Base-by-base conservation (phyloP, 768 basidiomycete genomes). In the Podaxis sp. region DNA sequence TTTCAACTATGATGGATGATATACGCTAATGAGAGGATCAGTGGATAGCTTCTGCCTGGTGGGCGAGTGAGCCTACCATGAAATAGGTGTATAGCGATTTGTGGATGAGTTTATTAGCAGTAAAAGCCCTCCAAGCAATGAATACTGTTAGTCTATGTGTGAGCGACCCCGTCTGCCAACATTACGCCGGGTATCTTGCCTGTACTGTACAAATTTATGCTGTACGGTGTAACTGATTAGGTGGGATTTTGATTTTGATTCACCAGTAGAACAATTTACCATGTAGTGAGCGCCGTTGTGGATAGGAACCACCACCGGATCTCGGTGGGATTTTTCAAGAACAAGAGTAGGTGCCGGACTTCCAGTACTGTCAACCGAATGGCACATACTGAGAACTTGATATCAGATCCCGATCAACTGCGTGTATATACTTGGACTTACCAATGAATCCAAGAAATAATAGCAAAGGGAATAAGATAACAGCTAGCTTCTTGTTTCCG, bases 1-100 rank as follows among this genome's bases (percentile, higher is more conserved):
- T 66, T 49, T 66, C 65, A 5, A 66, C 58, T 36, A 64, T 50
- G 17, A 66, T 66, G 6, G 49, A 51, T 3, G 4, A 38, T 50
- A 51, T 51, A 40, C n/a, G 57, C 57, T 59, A 22, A 0, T 6
- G 4, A 1, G 36, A 40, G 15, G 17, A 17, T 59, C 19, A 51
- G n/a, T 17, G 12, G 17, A 11, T 51, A 17, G 7, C 11, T 3
- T 15, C 7, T 12, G 37, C 5, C 33, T 11, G 19, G 17, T 40
- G 12, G 0, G 37, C 19, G 9, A 36, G 6, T 4, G 41, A 13
- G 24, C 57, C 3, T 24, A 50, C 57, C 36, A 59, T 59, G 36
- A 40, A 51, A 36, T 51, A 27, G 11, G 9, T 12, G 6, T 59
- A 59, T 4, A 51, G 12, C 13, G 57, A 6, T 51, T 50, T 51